Conservation (phyloP, 768 basidiomycete species). For the Lentinula raphanica region DNA sequence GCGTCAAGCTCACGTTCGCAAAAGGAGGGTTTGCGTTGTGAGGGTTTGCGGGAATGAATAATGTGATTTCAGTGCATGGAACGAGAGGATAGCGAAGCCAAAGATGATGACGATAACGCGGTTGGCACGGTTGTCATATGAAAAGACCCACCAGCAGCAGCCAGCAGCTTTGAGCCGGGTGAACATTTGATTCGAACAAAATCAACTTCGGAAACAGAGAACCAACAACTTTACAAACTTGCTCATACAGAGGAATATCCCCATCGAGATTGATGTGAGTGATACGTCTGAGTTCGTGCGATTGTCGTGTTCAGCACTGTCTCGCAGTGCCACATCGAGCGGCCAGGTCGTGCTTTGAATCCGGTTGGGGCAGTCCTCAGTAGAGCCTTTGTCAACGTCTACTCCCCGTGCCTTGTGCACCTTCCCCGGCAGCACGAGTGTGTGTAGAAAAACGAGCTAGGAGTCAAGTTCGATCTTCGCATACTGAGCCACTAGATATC, state of each 20-base stretch:
- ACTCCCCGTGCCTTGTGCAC: conserved; percentile 61
- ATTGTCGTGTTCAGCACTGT: conserved; percentile 85
- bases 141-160: conserved; percentile 32
- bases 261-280: conserved; percentile 77
- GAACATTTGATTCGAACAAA: conserved; percentile 39
- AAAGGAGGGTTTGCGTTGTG: conserved; percentile 61
- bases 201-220: not conserved
- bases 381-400: conserved; percentile 67
- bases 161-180: conserved; percentile 52
- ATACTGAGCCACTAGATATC: conserved; percentile 76
- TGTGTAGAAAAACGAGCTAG: conserved; percentile 63
- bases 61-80: not conserved
- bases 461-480: conserved; percentile 80
- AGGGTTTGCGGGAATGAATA: conserved; percentile 9
- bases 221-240: conserved; percentile 31
- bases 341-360: conserved; percentile 52
- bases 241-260: conserved; percentile 72
- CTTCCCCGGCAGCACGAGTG: conserved; percentile 57
- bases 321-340: conserved; percentile 75
- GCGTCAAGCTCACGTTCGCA: conserved; percentile 70
- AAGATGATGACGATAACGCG: not conserved
- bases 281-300: conserved; percentile 83
- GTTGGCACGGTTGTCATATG: conserved; percentile 36
- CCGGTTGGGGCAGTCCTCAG: conserved; percentile 62
- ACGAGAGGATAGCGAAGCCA: not conserved